Evolutionary conservation across 2,329 filamentous ascomycete genomes (phyloP), one percentile per base, ranked within the genome.

Genomic region (Amphichorda felina): DNA sequence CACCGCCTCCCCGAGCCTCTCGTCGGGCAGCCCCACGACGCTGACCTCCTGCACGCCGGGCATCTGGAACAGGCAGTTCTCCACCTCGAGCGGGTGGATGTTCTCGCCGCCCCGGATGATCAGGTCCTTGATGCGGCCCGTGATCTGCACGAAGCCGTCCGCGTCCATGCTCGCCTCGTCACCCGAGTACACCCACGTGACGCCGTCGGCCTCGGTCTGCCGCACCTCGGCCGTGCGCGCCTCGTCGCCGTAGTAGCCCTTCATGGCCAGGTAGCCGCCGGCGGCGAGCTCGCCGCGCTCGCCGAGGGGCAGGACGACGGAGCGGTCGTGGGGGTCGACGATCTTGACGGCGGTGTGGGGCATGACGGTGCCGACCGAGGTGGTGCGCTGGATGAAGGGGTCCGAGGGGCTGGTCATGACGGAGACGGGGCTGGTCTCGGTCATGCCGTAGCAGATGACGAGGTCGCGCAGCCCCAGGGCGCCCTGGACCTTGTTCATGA

Each of bases 401-500:
- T 94, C 87, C 14, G 72, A 59, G 0, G 84, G 88, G 0, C 75
- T 66, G 0, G 88, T 94, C 87, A 94, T 94, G 43, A 73, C 75
- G 64, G 73, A 67, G 49, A 85, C 82, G 28, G 82, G 82, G 33
- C 68, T 72, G 2, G 88, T 95, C 59, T 95, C 88, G 2, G 88
- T 95, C 87, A 94, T 94, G 41, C 88, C 88, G 56, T 95, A 96
- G 64, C 88, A 94, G 43, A 94, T 95, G 0, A 88, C 89, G 16
- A 96, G 61, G 38, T 94, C 82, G 0, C 70, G 73, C 14, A 96
- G 63, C 33, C 91, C 91, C 8, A 96, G 65, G 2, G 64, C 68
- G 17, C 68, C 68, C 54, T 89, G 82, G 6, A 96, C 61, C 40
- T 73, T 75, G 14, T 70, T 68, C 84, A 93, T 94, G 19, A 95